phyloP scores from a whole-genome alignment of 2,329 filamentous ascomycete species.

The Cytospora leucostoma region DNA sequence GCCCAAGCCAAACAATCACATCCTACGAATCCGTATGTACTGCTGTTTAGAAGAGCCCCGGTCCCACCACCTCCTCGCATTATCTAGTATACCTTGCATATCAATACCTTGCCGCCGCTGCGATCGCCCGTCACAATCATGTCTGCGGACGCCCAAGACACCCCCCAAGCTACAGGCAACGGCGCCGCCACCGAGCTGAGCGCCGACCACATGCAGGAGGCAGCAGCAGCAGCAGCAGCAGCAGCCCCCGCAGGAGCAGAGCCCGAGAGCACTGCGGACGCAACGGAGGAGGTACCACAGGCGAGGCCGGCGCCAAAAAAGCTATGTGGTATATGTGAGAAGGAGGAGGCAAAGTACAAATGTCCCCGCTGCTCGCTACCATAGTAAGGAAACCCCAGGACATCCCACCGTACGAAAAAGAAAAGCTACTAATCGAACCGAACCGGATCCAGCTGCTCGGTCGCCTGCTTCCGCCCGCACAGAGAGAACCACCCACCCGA shows the following conservation, averaged over 20 bases:
- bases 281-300: conserved; percentile 19
- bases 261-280: conserved; percentile 3
- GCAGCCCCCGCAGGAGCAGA: background rate
- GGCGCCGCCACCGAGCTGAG: background rate
- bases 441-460: conserved; percentile 52
- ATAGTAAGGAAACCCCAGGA: conserved; percentile 50
- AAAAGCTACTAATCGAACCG: conserved; percentile 19
- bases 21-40: conserved; percentile 1
- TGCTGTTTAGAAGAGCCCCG: background rate
- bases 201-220: background rate
- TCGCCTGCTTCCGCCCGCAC: conserved; percentile 50
- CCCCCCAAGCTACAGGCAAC: background rate
- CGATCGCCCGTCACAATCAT: background rate
- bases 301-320: conserved; percentile 36
- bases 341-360: conserved; percentile 59
- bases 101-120: background rate
- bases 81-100: background rate
- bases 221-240: background rate
- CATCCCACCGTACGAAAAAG: background rate
- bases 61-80: background rate
- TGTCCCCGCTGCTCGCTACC: conserved; percentile 59
- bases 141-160: conserved; percentile 18
- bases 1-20: background rate
- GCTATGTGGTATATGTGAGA: conserved; percentile 57
- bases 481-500: conserved; percentile 36